Evolutionary conservation across 495 filamentous ascomycete genomes (phyloP), one percentile per base, ranked within the genome.

Genomic region (Aspergillus cavernicola): DNA sequence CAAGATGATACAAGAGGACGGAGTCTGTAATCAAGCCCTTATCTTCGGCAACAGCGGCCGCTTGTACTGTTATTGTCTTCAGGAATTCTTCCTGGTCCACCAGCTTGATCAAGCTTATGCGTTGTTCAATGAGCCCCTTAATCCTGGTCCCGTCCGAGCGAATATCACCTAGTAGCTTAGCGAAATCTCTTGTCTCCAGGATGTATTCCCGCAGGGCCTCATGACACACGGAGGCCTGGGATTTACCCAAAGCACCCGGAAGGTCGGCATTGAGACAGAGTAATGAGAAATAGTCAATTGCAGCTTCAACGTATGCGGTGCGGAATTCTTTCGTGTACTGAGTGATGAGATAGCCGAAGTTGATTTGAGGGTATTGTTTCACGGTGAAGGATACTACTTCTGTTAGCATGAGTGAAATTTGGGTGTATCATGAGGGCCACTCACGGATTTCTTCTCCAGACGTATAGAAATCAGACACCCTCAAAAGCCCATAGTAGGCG

Each of bases 301-400:
- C 92, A 38, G 89, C 86, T 49, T 85, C 87, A 6, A 89, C 85
- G 61, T 90, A 85, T 29, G 89, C 89, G 10, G 89, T 87, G 31
- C 95, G 86, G 81, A 97, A 97, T 69, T 96, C 90, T 28, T 86
- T 82, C 7, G 95, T 99, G 72, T 99, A 99, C 63, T 91, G 89
- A 23, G 92, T 95, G 41, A 97, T 73, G 75, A 99, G 88, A 19
- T 85, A 83, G 26, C 87, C 91, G 67, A 99, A 99, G 74, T 91
- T 96, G 70, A 99, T 84, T 62, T 97, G 92, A 13, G 91, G 86
- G 46, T 85, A 81, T 53, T 86, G 80, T 40, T 86, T 85, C n/a
- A 88, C 89, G 43, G 79, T 86, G 55, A 76, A 81, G 16, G 80
- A 85, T 10, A 88, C 82, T 85, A 50, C 28, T 28, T 13, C 18